phyloP scores from a whole-genome alignment of 306 rosid species.

The Sesbania bispinosa region DNA sequence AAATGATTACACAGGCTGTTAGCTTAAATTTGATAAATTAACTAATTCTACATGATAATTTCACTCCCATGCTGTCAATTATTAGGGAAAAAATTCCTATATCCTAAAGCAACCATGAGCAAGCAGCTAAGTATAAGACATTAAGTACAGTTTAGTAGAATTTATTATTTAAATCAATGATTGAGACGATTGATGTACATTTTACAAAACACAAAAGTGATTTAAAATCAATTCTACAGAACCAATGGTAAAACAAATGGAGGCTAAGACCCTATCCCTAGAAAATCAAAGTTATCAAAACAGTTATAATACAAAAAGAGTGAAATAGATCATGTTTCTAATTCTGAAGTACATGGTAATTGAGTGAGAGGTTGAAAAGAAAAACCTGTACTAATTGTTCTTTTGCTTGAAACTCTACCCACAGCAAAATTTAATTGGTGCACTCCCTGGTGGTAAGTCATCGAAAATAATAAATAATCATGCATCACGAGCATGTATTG shows the following conservation, averaged over 20 bases:
- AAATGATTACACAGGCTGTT: background rate
- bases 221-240: too few relatives aligned
- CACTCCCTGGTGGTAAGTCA: constrained; percentile 24
- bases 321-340: background rate
- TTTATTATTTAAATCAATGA: too few relatives aligned
- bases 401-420: constrained; percentile 30
- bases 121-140: background rate
- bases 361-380: constrained; percentile 3
- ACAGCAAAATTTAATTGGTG: constrained; percentile 9
- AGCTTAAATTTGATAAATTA: constrained; percentile 5
- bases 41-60: background rate
- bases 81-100: background rate
- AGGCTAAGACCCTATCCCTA: background rate
- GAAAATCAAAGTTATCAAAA: background rate
- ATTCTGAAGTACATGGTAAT: background rate
- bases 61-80: constrained; percentile 2
- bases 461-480: background rate
- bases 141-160: too few relatives aligned
- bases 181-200: too few relatives aligned
- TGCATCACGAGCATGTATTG: background rate
- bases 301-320: background rate
- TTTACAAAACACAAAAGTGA: too few relatives aligned
- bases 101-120: background rate
- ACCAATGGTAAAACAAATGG: too few relatives aligned
- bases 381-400: constrained; percentile 46